Conservation (phyloP, 305 asterid genomes). For the Euphrasia arctica region DNA sequence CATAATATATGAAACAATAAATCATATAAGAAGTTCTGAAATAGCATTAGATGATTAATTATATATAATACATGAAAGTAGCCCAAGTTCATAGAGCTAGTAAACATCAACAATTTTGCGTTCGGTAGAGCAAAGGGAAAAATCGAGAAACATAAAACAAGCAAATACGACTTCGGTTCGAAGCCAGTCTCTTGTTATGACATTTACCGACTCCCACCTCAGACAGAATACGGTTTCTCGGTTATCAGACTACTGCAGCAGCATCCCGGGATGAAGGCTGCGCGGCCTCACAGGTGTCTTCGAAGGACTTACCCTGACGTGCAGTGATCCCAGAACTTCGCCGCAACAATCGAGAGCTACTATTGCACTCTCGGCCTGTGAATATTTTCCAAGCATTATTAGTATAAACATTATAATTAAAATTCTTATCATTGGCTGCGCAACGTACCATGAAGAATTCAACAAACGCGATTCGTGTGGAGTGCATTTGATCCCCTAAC, state of each 20-base stretch:
- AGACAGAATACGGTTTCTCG: slow-evolving; percentile 5
- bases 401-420: slow-evolving; percentile 3
- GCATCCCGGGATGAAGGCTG: slow-evolving; percentile 30
- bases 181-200: slow-evolving; percentile 23
- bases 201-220: slow-evolving; percentile 24
- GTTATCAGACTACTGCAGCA: slow-evolving; percentile 24
- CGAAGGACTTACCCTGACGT: slow-evolving; percentile 60
- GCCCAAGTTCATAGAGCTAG: slow-evolving; percentile 9
- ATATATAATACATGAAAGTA: slow-evolving; percentile 8
- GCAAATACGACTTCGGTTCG: slow-evolving; percentile 23
- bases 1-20: no score
- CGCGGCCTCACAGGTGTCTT: slow-evolving; percentile 58
- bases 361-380: slow-evolving; percentile 92
- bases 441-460: slow-evolving; percentile 56
- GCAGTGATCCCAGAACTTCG: slow-evolving; percentile 70
- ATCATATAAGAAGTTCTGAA: no score
- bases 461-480: slow-evolving; percentile 85
- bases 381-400: not conserved
- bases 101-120: slow-evolving; percentile 18
- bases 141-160: slow-evolving; percentile 19
- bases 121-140: slow-evolving; percentile 14
- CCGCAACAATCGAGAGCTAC: slow-evolving; percentile 88
- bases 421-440: not conserved
- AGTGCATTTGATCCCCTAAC: slow-evolving; percentile 84
- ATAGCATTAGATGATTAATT: slow-evolving; percentile 25